Base-by-base conservation (phyloP, 2,329 filamentous ascomycete genomes). In the Aureobasidium pullulans region DNA sequence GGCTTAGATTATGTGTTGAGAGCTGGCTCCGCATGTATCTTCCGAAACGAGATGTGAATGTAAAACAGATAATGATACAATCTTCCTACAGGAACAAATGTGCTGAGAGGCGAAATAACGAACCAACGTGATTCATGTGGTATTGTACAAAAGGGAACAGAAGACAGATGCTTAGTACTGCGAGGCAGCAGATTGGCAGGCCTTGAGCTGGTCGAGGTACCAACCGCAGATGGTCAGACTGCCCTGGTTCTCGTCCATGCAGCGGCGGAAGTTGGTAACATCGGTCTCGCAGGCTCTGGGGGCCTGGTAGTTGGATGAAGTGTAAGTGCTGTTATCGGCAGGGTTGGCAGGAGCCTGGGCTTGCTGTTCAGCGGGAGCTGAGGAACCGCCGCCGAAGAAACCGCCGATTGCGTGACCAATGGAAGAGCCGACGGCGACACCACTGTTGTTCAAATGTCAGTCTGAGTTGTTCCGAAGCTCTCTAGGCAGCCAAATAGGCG, bases 211-310 rank as follows among this genome's bases (percentile, higher is more conserved):
- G 75, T 99, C 94, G 69, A 99, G 79, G 76, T 99, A 99, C 92
- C 93, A 99, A 66, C 89, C 88, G 79, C 94, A 99, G 72, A 96
- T 95, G 72, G 88, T 87, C 87, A 99, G 85, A 77, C 94, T 91
- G 67, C 94, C 94, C 72, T 85, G 80, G 76, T 99, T 88, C 71
- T 97, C 89, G 75, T 97, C 92, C 87, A 99, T 88, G 82, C 94
- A 99, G 79, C 87, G 88, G 70, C 90, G 92, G 82, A 99, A 97
- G 77, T 83, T 84, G 76, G 86, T 84, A 58, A 91, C 85, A 67
- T 94, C 90, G 58, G 81, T 84, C 64, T 85, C 84, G 78, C 94
- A 99, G 73, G 68, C 71, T 62, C 68, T 72, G 71, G 62, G 71
- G 74, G 70, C 76, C 62, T 77, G 69, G 53, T 73, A 72, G 64